These are phyloP conservation scores for Boletus insuetus DNA, from an alignment of 768 basidiomycete genomes.

Conservation along the genomic window DNA sequence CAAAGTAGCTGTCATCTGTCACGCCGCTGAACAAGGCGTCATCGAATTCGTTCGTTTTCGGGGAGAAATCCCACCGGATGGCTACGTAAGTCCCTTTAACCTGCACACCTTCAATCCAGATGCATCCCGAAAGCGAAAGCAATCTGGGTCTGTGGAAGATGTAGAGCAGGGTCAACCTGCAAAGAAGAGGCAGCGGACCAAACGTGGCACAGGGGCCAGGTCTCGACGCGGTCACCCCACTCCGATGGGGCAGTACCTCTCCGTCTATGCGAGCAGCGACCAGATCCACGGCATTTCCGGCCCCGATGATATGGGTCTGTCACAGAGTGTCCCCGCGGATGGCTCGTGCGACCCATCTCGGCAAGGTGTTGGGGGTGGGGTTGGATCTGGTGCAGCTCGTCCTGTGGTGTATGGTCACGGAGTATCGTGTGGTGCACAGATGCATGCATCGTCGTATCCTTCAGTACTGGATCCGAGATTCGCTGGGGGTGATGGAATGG, in stretches of 20 bases:
- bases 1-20: constrained; percentile 51
- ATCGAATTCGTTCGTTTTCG: constrained; percentile 60
- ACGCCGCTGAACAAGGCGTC: constrained; percentile 53
- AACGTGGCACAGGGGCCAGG: constrained; percentile 22
- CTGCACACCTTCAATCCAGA: constrained; percentile 26
- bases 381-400: constrained; percentile 20
- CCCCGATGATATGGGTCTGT: constrained; percentile 17
- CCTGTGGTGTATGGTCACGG: not conserved
- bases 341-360: constrained; percentile 19
- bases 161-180: constrained; percentile 10
- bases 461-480: constrained; percentile 12
- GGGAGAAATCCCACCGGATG: constrained; percentile 41
- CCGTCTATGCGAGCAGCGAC: constrained; percentile 3
- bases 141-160: constrained; percentile 23
- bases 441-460: constrained; percentile 11
- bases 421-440: not conserved
- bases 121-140: constrained; percentile 37
- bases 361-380: constrained; percentile 12
- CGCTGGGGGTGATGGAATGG: not conserved
- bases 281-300: constrained; percentile 20
- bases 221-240: constrained; percentile 5
- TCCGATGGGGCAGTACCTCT: not conserved
- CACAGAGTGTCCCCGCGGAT: constrained; percentile 8
- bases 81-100: constrained; percentile 39
- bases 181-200: constrained; percentile 30